Evolutionary conservation across 73 alveolate species (phyloP), one percentile per base, ranked within the genome.

Genomic region (Paramecium octaurelia): DNA sequence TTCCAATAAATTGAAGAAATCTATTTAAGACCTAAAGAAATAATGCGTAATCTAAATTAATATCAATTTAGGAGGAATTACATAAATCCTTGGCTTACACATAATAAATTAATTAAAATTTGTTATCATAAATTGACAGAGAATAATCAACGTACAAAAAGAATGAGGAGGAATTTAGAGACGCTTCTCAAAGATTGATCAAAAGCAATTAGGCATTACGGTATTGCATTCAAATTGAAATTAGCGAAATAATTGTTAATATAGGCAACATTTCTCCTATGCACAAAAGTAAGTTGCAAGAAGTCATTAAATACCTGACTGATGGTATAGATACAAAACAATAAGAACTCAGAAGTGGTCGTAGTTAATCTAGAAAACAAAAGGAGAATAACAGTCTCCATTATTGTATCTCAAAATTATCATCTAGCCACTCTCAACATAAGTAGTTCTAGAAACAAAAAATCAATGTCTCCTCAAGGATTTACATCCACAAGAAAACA

Each of bases 251-350:
- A 5, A 80, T 80, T n/a, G 73, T 80, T 8, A 80, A 80, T 80
- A 80, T 80, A 29, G 91, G 91, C 4, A 80, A 80, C n/a, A 42
- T 80, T 6, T 80, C 91, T 5, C 91, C 91, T 8, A 20, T 80
- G 70, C 46, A 80, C 29, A 42, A 80, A 43, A 43, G 31, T n/a
- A 80, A 80, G 27, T 48, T 80, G 35, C 10, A 80, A 80, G 91
- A 80, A 80, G 91, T 80, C 4, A 44, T 80, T 12, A 80, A 80
- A 44, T 80, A 80, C 24, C 27, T 80, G 73, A 80, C 76, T 11
- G 57, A 42, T 10, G 50, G 57, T 0, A 80, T 8, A 31, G 42
- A 34, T 20, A 23, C 46, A 11, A 54, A 54, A 54, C 16, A 54
- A 18, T 18, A 18, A 18, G 69, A 54, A 18, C 35, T 18, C 11